Evolutionary conservation across 164 flowering plant species (phyloP), one percentile per base, ranked within the genome.

Genomic region (Berberis vulgaris): DNA sequence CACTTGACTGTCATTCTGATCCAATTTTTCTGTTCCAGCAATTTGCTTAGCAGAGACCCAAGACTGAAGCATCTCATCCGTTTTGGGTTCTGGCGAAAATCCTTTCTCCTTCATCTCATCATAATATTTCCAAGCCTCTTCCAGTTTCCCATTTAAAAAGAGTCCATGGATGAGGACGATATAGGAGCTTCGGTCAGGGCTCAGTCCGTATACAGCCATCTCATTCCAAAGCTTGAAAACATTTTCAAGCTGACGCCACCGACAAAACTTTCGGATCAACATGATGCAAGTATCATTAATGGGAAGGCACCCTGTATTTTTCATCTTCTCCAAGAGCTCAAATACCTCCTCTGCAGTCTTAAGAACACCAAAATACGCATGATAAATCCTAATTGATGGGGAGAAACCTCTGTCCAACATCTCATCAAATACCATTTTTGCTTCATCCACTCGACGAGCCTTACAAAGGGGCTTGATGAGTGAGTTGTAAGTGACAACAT

Each of bases 251-350:
- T 87, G 77, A 44, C 75, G 78, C 97, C 98, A 84, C 45, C 88
- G 73, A 57, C 91, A 87, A 68, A 93, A 84, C 64, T 88, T 87
- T 69, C 89, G 74, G 7, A 88, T 84, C 79, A 93, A 68, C 92
- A 87, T 86, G 38, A 80, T 82, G 66, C 78, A 93, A 45, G 96
- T 87, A 59, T 90, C 97, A 67, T 56, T 72, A 57, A 55, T 70
- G 40, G 91, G 96, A 41, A 41, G 60, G 72, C 91, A 86, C 0
- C 85, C 81, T 41, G 67, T 65, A 59, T 63, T 62, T 53, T 72
- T 82, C 97, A 93, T 93, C 61, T 71, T 78, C 13, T 76, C 79
- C 80, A 93, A 69, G 13, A 90, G 79, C 67, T 52, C 79, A 67
- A 90, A 85, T 7, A 83, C 85, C 72, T 90, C 89, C 65, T 83